A percentile compares a stretch with the other conserved stretches of the same genome.
Conservation (phyloP, 805 yeast species). For the Wickerhamomyces strasburgensis region DNA sequence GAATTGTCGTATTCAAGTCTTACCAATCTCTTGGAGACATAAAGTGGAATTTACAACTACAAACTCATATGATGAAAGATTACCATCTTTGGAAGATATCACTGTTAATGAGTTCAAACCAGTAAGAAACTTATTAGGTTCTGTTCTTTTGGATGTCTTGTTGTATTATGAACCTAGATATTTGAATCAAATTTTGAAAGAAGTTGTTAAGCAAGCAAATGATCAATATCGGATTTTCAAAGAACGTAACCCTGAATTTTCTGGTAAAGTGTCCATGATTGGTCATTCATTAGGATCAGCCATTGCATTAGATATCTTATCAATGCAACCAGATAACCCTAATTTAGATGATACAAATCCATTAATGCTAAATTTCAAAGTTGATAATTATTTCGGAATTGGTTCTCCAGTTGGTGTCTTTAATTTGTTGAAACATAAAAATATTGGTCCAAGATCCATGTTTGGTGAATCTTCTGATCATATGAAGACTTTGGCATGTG, state of each 20-base stretch:
- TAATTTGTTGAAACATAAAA: constrained; percentile 62
- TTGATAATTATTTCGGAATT: constrained; percentile 68
- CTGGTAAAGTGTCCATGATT: constrained; percentile 76
- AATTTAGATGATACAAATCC: constrained; percentile 28
- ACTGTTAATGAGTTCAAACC: constrained; percentile 76
- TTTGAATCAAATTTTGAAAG: constrained; percentile 52
- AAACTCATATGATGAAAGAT: constrained; percentile 35
- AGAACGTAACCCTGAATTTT: constrained; percentile 61
- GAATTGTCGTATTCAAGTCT: constrained; percentile 68
- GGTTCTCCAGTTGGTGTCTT: constrained; percentile 93
- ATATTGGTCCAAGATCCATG: constrained; percentile 41
- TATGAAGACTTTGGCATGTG: constrained; percentile 44
- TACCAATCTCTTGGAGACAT: constrained; percentile 92
- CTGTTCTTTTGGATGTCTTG: constrained; percentile 78
- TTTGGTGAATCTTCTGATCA: constrained; percentile 9
- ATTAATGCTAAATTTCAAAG: constrained; percentile 56
- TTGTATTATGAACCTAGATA: constrained; percentile 72
- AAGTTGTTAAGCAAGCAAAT: constrained; percentile 63
- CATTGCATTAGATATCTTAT: constrained; percentile 69
- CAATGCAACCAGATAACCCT: constrained; percentile 32
- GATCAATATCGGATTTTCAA: constrained; percentile 51
- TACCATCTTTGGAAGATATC: constrained; percentile 66
- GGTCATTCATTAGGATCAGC: constrained; percentile 95
- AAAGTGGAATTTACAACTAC: constrained; percentile 58
- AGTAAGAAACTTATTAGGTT: constrained; percentile 74